Evolutionary conservation across 192 early-diverging fungal species (phyloP).

Genomic region (Powellomyces hirtus): DNA sequence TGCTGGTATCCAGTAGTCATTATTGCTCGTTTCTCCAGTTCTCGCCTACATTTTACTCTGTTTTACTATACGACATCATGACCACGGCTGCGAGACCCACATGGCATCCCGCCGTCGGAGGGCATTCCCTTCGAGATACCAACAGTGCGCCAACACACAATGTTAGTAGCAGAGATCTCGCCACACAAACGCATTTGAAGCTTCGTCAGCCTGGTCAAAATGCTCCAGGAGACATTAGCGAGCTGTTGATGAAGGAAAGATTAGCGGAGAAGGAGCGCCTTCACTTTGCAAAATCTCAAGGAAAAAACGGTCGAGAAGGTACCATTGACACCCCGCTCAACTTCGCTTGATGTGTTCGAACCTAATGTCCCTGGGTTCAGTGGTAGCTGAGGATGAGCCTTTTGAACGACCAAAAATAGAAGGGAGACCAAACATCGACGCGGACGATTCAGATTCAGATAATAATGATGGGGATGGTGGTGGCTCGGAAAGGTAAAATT

Average conservation of each 20-base stretch:
- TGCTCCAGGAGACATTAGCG: slow-evolving; percentile 38
- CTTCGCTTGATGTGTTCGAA: neutral
- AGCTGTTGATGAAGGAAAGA: slow-evolving; percentile 33
- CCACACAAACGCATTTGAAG: slow-evolving; percentile 48
- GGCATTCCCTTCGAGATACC: slow-evolving; percentile 46
- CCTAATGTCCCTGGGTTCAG: neutral
- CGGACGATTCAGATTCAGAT: slow-evolving; percentile 49
- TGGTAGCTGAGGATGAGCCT: slow-evolving; percentile 48
- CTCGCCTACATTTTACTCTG: neutral
- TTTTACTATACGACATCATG: slow-evolving; percentile 4
- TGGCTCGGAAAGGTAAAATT: slow-evolving; percentile 13
- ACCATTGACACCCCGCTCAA: slow-evolving; percentile 1
- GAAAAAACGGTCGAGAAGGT: slow-evolving; percentile 8
- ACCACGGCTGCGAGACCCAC: slow-evolving; percentile 41
- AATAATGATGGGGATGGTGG: slow-evolving; percentile 47
- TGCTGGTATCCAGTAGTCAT: too few species aligned
- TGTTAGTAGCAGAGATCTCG: slow-evolving; percentile 33
- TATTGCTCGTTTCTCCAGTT: too few species aligned
- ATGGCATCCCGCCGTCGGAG: slow-evolving; percentile 55
- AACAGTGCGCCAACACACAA: slow-evolving; percentile 35
- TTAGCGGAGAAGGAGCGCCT: slow-evolving; percentile 36
- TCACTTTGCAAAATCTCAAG: slow-evolving; percentile 28
- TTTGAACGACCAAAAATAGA: slow-evolving; percentile 54
- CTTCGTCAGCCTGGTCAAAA: slow-evolving; percentile 49
- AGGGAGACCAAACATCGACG: slow-evolving; percentile 55